These are phyloP conservation scores for Alternaria sp. DNA, from an alignment of 2,329 filamentous ascomycete species.

Conservation along the genomic window DNA sequence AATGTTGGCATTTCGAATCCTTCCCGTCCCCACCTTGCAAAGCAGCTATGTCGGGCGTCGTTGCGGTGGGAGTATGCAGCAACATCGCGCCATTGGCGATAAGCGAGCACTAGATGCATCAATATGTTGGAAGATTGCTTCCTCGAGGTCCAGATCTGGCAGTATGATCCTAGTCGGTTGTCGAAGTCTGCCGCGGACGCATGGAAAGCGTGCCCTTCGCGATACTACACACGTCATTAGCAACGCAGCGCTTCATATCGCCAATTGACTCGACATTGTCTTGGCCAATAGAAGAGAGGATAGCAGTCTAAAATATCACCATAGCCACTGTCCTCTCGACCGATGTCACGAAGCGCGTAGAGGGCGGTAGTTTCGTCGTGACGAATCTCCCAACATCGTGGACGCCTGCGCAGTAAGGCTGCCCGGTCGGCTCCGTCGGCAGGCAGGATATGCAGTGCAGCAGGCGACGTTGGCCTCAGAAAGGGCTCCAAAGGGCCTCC, in stretches of 20 bases:
- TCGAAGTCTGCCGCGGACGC: not conserved
- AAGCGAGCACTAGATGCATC: not conserved
- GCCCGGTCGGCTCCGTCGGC: conserved; percentile 1
- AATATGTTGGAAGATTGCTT: not conserved
- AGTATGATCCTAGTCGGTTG: not conserved
- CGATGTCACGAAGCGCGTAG: not conserved
- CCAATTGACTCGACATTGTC: not conserved
- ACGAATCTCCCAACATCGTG: not conserved
- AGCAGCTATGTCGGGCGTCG: not conserved
- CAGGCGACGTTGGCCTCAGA: conserved; percentile 1
- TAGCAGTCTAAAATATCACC: not conserved
- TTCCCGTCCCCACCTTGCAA: not conserved
- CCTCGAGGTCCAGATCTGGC: not conserved
- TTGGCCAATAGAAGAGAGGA: not conserved
- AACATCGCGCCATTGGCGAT: not conserved
- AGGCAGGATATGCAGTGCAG: not conserved
- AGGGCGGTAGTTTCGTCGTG: not conserved
- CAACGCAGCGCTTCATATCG: not conserved
- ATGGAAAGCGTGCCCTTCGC: not conserved
- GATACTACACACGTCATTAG: not conserved
- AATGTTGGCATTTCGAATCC: not conserved
- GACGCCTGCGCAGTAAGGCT: conserved; percentile 1
- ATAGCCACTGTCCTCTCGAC: not conserved
- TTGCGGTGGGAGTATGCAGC: not conserved
- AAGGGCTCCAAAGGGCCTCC: not conserved